Percentiles rank a stretch among this genome's conserved stretches.
Evolutionary conservation across 2,329 filamentous ascomycete species (phyloP).

Genomic region (Elsinoe perseae): DNA sequence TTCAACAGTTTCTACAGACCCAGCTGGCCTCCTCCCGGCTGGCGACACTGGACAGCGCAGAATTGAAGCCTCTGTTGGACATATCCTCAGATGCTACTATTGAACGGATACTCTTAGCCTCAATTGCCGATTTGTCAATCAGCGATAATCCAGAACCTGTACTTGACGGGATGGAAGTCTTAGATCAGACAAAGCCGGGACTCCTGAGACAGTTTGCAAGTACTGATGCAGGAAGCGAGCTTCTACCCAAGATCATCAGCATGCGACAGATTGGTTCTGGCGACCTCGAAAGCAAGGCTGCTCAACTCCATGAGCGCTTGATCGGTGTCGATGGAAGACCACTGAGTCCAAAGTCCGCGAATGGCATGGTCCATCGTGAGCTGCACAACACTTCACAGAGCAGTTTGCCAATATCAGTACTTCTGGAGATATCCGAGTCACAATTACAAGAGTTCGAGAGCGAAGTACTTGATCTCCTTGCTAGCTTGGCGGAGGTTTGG

Average conservation of each 20-base stretch:
- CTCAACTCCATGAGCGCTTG: slow-evolving; percentile 23
- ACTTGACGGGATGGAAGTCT: slow-evolving; percentile 35
- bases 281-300: slow-evolving; percentile 40
- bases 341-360: background rate
- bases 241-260: slow-evolving; percentile 46
- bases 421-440: slow-evolving; percentile 35
- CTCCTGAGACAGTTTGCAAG: slow-evolving; percentile 30
- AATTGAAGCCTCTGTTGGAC: background rate
- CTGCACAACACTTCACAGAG: background rate
- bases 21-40: background rate
- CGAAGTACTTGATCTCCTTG: background rate
- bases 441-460: background rate
- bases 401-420: slow-evolving; percentile 20
- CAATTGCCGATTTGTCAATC: slow-evolving; percentile 19
- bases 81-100: slow-evolving; percentile 22
- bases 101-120: slow-evolving; percentile 18
- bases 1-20: background rate
- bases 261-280: slow-evolving; percentile 48
- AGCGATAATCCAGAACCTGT: slow-evolving; percentile 28
- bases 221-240: slow-evolving; percentile 41
- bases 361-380: background rate
- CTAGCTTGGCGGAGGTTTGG: slow-evolving; percentile 48
- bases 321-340: background rate
- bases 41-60: background rate
- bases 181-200: background rate